phyloP scores from a whole-genome alignment of 1,284 basidiomycete genomes.

The Melampsora americana region DNA sequence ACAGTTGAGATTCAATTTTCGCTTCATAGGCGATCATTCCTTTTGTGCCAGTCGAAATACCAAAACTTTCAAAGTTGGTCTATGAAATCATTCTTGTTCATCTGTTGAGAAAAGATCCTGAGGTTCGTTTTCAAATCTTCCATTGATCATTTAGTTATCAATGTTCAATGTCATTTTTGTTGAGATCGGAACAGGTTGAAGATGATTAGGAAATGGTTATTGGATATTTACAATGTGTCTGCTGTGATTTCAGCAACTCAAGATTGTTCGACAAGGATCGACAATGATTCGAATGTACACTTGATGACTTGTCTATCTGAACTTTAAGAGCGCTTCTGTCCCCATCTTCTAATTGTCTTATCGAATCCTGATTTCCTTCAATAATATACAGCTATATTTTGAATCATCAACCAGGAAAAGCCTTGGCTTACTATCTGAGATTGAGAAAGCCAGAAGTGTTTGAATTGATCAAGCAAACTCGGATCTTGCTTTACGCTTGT shows the following conservation, averaged over 20 bases:
- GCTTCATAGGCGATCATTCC: constrained; percentile 74
- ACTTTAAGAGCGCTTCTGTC: constrained; percentile 60
- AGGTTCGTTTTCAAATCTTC: constrained; percentile 58
- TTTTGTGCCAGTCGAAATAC: constrained; percentile 75
- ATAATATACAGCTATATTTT: constrained; percentile 66
- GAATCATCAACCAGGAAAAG: constrained; percentile 89
- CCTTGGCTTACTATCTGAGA: constrained; percentile 81
- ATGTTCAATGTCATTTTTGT: not conserved
- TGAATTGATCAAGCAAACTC: constrained; percentile 79
- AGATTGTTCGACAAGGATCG: constrained; percentile 68
- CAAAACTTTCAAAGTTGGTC: constrained; percentile 74
- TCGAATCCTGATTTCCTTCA: constrained; percentile 5
- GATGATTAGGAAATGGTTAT: constrained; percentile 84
- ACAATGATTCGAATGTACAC: constrained; percentile 58
- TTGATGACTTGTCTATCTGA: constrained; percentile 91
- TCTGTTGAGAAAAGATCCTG: constrained; percentile 73
- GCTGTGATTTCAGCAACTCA: constrained; percentile 84
- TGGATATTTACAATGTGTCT: constrained; percentile 79
- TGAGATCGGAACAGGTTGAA: constrained; percentile 64
- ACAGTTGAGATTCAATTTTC: constrained; percentile 46
- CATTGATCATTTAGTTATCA: not conserved
- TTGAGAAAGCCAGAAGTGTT: constrained; percentile 85
- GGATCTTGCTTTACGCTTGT: constrained; percentile 12
- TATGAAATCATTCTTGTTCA: constrained; percentile 94
- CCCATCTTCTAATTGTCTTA: constrained; percentile 36